Percentiles rank a stretch among this genome's conserved stretches.
Conservation (phyloP, 2,329 filamentous ascomycete species). For the Beauveria sp. region DNA sequence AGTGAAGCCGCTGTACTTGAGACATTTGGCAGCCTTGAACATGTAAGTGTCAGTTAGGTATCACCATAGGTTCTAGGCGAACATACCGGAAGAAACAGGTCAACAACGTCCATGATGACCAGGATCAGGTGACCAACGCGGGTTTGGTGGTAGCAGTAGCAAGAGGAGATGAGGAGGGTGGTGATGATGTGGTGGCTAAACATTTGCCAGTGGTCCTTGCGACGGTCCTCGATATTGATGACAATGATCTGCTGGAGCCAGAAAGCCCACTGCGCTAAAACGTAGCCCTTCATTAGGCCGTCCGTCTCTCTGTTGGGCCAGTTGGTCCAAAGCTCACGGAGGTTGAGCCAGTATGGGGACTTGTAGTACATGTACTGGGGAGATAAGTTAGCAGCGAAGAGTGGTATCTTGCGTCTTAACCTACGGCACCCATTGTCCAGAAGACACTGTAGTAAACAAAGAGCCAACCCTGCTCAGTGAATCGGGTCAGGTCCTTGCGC, state of each 20-base stretch:
- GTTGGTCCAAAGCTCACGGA: constrained; percentile 71
- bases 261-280: constrained; percentile 83
- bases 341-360: constrained; percentile 71
- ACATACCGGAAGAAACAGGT: constrained; percentile 76
- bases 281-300: constrained; percentile 77
- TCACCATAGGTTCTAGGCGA: not conserved
- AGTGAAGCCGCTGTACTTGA: constrained; percentile 79
- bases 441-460: constrained; percentile 75
- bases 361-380: constrained; percentile 69
- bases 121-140: constrained; percentile 84
- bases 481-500: constrained; percentile 69
- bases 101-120: constrained; percentile 88
- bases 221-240: constrained; percentile 86
- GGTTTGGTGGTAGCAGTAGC: constrained; percentile 81
- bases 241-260: constrained; percentile 93
- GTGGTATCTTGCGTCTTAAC: constrained; percentile 23
- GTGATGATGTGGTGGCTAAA: constrained; percentile 91
- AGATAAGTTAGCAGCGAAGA: not conserved
- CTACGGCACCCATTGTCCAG: constrained; percentile 78
- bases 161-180: constrained; percentile 67
- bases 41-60: not conserved
- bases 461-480: constrained; percentile 93
- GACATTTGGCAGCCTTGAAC: constrained; percentile 72
- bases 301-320: constrained; percentile 75
- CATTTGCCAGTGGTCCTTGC: constrained; percentile 97